A percentile compares a stretch with the other conserved stretches of the same genome.
These are phyloP conservation scores for Canariomyces notabilis DNA, from an alignment of 2,329 filamentous ascomycete genomes.

Conservation along the genomic window DNA sequence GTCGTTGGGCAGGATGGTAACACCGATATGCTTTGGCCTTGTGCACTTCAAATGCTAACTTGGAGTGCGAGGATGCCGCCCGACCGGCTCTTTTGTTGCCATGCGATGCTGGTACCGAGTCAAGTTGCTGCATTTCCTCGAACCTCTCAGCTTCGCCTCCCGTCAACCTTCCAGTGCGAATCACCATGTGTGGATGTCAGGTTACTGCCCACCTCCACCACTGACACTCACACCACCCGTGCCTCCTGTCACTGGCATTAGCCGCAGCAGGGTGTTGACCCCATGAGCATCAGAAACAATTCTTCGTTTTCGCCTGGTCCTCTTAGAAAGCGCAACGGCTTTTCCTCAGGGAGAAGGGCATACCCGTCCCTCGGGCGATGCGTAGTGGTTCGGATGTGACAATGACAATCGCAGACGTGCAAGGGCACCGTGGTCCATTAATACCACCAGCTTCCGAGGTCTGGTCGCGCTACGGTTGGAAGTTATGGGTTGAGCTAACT, in stretches of 20 bases:
- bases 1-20: background rate
- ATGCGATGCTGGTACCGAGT: background rate
- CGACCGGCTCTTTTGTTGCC: background rate
- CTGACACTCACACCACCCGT: no score
- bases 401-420: constrained; percentile 1
- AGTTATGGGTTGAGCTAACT: background rate
- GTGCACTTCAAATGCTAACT: no score
- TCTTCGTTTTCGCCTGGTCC: no score
- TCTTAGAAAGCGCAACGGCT: no score
- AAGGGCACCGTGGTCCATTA: background rate
- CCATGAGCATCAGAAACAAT: no score
- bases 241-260: background rate
- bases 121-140: background rate
- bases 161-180: background rate
- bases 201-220: background rate
- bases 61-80: no score
- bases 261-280: background rate
- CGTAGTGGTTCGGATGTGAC: constrained; percentile 5
- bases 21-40: no score
- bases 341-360: background rate
- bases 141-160: no score
- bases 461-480: background rate
- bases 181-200: background rate
- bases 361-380: background rate
- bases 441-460: constrained; percentile 4